These are phyloP conservation scores for Excoecaria cochinchinensis DNA, from an alignment of 345 rosid genomes.

Conservation along the genomic window DNA sequence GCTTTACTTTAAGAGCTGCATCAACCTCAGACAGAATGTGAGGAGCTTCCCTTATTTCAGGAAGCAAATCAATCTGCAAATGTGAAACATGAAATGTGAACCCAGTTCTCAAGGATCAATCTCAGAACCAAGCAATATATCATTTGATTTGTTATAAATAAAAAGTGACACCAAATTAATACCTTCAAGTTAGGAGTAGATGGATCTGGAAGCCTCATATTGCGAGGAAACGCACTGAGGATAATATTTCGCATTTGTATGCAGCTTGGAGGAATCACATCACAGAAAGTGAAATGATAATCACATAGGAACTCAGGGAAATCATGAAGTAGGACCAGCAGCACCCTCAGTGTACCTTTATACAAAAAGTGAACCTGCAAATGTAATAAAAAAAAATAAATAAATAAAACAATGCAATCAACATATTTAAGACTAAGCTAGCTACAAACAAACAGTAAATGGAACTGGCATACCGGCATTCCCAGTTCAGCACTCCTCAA, in stretches of 20 bases:
- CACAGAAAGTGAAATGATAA: slow-evolving; percentile 95
- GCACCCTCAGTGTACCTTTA: slow-evolving; percentile 89
- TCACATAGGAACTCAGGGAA: slow-evolving; percentile 97
- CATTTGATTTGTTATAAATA: background rate
- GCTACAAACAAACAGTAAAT: background rate
- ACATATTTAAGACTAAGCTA: background rate
- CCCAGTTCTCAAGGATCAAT: background rate
- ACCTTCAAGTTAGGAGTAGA: slow-evolving; percentile 90
- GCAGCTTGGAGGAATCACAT: slow-evolving; percentile 98
- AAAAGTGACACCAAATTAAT: background rate
- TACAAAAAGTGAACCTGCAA: slow-evolving; percentile 75
- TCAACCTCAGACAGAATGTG: slow-evolving; percentile 90
- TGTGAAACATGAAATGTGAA: background rate
- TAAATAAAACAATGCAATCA: background rate
- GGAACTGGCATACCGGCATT: slow-evolving; percentile 55
- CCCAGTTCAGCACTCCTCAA: slow-evolving; percentile 90
- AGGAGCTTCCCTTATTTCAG: slow-evolving; percentile 80
- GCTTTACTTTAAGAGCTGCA: slow-evolving; percentile 71
- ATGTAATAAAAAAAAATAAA: background rate
- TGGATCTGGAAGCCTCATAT: slow-evolving; percentile 98
- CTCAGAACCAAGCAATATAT: background rate
- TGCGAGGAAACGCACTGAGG: slow-evolving; percentile 90
- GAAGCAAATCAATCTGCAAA: slow-evolving; percentile 88
- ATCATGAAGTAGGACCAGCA: slow-evolving; percentile 95
- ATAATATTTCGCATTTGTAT: slow-evolving; percentile 97